Evolutionary conservation across 768 basidiomycete genomes (phyloP), one percentile per base, ranked within the genome.

Genomic region (Exidia glandulosa): DNA sequence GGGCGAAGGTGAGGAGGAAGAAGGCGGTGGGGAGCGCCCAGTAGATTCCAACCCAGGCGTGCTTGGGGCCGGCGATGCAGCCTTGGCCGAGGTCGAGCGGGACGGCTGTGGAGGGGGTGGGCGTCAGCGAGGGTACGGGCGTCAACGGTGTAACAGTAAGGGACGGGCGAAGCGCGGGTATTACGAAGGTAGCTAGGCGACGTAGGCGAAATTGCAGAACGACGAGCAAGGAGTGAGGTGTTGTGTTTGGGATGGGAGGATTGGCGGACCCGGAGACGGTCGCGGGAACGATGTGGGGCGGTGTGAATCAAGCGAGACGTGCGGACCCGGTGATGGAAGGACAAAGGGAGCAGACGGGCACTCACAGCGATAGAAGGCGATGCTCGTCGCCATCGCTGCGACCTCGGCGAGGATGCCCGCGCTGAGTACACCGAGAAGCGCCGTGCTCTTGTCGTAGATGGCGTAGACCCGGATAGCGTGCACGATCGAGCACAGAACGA

Each of bases 31-130:
- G 85, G 0, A 81, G 81, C 6, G 87, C 71, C 90, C 90, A 93
- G 77, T 92, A 93, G 63, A 92, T 81, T 54, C 84, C 90, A 56
- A 91, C 87, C 89, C 89, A 92, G 71, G 80, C 83, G 64, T 79
- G 72, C 64, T 83, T 83, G 23, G 90, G 90, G 32, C 88, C 90
- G 3, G 90, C 88, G 62, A 93, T 91, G 72, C 90, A 93, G 0
- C 90, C 90, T 66, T 93, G 90, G n/a, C 57, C 87, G 3, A 70
- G 76, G n/a, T 71, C 64, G 31, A 92, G 80, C 30, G 87, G 86
- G 2, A 90, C 87, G 57, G 81, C 86, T 86, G 68, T 10, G n/a
- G n/a, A n/a, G n/a, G n/a, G n/a, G n/a, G n/a, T n/a, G n/a, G n/a
- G n/a, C n/a, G n/a, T n/a, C n/a, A n/a, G n/a, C n/a, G n/a, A n/a